Evolutionary conservation across 805 yeast genomes (phyloP), one percentile per base, ranked within the genome.

Genomic region (Starmerella apis): DNA sequence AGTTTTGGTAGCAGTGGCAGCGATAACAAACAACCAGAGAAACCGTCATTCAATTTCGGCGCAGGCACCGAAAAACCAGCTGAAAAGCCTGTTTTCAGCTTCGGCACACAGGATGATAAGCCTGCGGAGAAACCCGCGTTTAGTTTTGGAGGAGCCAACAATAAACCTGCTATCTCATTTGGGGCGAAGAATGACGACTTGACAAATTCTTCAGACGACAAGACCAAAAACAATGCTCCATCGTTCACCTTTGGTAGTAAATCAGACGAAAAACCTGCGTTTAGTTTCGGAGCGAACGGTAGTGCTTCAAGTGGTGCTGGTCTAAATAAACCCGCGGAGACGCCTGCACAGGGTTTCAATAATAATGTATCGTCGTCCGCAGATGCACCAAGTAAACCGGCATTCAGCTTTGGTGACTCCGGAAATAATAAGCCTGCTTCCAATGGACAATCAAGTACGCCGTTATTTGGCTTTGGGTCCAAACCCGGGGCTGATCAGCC

Each of bases 51-150:
- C 36, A 25, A 25, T 9, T 19, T 18, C n/a, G 35, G 35, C 7
- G 35, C 16, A 7, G 30, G 30, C 8, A 11, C 30, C 30, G 30
- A 27, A 27, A 8, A 9, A 8, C 30, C 30, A 27, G 30, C 30
- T 9, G 30, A 27, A 27, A 45, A 47, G 45, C 48, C 54, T n/a
- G 43, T 48, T 7, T 53, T 51, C 45, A 22, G 41, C 20, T 54
- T 51, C 31, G 55, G 55, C 28, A 3, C 19, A 23, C 28, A 27
- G 23, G 28, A 6, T 2, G 42, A 47, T 8, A 41, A 41, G 23
- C 37, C 46, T 9, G n/a, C 46, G 11, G 48, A 30, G 19, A 48
- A 43, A 20, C 47, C 51, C 3, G 36, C 51, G 16, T 47, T 47
- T 27, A 31, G 32, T 24, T 47, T 47, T 47, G 46, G 44, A n/a